These are phyloP conservation scores for Teratosphaeria destructans DNA, from an alignment of 2,329 filamentous ascomycete species.

Conservation along the genomic window DNA sequence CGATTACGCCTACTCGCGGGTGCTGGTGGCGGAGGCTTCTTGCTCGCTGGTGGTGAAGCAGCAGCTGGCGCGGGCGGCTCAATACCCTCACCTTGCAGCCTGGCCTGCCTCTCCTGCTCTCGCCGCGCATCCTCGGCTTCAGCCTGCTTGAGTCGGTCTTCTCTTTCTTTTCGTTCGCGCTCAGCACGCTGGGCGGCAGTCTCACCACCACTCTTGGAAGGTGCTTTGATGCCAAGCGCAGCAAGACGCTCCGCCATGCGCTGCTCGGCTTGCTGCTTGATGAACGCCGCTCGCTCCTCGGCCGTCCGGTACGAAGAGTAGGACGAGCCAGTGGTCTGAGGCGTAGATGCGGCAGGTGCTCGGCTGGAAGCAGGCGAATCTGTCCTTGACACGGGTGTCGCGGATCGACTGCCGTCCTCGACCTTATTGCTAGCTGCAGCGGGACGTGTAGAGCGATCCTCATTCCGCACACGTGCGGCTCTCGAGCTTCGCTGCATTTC, in stretches of 20 bases:
- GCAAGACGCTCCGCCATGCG: constrained; percentile 94
- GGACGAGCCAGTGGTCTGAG: constrained; percentile 32
- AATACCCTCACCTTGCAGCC: constrained; percentile 66
- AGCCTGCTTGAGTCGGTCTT: constrained; percentile 76
- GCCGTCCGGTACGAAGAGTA: constrained; percentile 82
- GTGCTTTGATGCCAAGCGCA: constrained; percentile 80
- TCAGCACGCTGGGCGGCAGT: constrained; percentile 74
- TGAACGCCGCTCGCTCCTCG: constrained; percentile 88
- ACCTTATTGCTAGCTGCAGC: constrained; percentile 4
- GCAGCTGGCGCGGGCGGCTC: constrained; percentile 46
- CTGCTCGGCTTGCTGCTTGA: constrained; percentile 92
- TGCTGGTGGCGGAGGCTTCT: constrained; percentile 45
- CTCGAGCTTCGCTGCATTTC: constrained; percentile 83
- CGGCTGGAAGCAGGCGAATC: constrained; percentile 22
- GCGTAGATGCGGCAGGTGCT: constrained; percentile 27
- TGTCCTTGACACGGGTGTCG: constrained; percentile 17
- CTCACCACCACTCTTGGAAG: constrained; percentile 62
- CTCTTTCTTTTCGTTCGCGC: constrained; percentile 76
- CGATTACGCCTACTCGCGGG: constrained; percentile 64
- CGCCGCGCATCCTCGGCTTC: constrained; percentile 89
- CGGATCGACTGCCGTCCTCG: constrained; percentile 21
- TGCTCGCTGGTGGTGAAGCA: constrained; percentile 10
- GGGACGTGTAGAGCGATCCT: constrained; percentile 33
- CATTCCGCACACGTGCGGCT: constrained; percentile 56
- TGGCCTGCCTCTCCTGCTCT: constrained; percentile 75